phyloP scores from a whole-genome alignment of 2,329 filamentous ascomycete genomes.

The Aspergillus arachidicola region DNA sequence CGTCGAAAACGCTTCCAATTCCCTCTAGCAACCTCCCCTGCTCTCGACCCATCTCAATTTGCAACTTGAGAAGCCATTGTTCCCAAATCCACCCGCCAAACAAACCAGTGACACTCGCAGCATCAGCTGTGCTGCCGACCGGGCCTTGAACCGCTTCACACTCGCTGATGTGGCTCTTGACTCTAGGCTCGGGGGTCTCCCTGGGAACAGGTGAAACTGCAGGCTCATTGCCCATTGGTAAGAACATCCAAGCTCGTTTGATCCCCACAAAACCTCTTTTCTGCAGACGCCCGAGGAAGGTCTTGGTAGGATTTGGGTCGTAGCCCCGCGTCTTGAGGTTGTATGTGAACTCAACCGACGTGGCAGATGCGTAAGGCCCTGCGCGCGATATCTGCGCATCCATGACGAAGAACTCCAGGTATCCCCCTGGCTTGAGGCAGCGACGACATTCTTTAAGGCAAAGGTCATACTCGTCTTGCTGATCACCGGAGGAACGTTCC shows the following conservation, averaged over 20 bases:
- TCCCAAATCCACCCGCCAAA: conserved; percentile 93
- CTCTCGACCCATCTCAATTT: conserved; percentile 78
- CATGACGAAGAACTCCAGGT: conserved; percentile 85
- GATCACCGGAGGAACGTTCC: conserved; percentile 63
- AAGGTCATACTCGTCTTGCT: conserved; percentile 82
- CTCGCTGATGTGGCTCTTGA: conserved; percentile 45
- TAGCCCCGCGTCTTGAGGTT: conserved; percentile 87
- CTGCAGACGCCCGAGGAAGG: conserved; percentile 73
- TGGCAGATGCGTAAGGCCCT: conserved; percentile 75
- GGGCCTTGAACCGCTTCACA: conserved; percentile 61
- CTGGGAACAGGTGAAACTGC: conserved; percentile 50
- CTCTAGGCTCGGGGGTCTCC: conserved; percentile 40
- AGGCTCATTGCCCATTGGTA: conserved; percentile 71
- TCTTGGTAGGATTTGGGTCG: conserved; percentile 79
- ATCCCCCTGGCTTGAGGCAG: conserved; percentile 88
- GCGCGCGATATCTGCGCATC: conserved; percentile 89
- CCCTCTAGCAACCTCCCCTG: conserved; percentile 57
- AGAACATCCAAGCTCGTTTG: conserved; percentile 83
- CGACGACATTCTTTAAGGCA: conserved; percentile 86
- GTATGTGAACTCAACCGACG: conserved; percentile 90
- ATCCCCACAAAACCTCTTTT: conserved; percentile 77
- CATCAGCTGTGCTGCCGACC: conserved; percentile 69
- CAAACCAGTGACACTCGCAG: conserved; percentile 76
- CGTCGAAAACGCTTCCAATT: conserved; percentile 60
- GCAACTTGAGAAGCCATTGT: conserved; percentile 87